These are phyloP conservation scores for Rhytidiadelphus loreus DNA, from an alignment of 225 moss, liverwort and hornwort species.

Conservation along the genomic window DNA sequence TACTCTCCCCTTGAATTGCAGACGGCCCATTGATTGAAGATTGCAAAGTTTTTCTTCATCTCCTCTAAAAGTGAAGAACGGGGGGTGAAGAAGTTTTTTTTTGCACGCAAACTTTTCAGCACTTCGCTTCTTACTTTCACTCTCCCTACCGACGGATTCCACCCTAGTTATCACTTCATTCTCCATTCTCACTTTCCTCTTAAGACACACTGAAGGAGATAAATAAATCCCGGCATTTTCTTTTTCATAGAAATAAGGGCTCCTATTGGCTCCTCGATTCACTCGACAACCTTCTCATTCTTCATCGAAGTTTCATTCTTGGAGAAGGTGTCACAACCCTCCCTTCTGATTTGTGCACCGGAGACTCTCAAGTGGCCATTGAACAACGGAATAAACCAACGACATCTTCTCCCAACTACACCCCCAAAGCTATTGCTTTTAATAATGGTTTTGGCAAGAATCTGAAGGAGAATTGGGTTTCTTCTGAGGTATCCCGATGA, in stretches of 20 bases:
- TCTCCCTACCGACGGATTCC: too few species aligned
- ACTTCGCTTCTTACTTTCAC: too few species aligned
- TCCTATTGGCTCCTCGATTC: too few species aligned
- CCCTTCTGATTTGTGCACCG: rapidly evolving
- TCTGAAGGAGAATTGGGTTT: neutral
- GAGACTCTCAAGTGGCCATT: neutral
- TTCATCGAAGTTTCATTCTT: neutral
- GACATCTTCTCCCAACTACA: neutral
- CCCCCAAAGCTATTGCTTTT: neutral
- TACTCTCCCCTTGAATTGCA: neutral
- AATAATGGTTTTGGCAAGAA: neutral
- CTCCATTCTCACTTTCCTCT: too few species aligned
- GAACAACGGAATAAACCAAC: too few species aligned
- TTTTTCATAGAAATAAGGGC: too few species aligned
- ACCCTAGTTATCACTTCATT: neutral
- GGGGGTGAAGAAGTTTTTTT: too few species aligned
- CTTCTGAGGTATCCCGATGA: neutral
- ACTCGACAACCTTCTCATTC: neutral
- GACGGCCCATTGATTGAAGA: neutral
- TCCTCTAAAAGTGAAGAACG: neutral
- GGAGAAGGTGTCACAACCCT: neutral
- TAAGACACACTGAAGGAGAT: too few species aligned
- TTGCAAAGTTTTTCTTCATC: neutral
- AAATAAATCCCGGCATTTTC: too few species aligned
- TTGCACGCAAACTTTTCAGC: too few species aligned